phyloP scores from a whole-genome alignment of 1,139 yeast species.

The Saccharomyces hybrid region DNA sequence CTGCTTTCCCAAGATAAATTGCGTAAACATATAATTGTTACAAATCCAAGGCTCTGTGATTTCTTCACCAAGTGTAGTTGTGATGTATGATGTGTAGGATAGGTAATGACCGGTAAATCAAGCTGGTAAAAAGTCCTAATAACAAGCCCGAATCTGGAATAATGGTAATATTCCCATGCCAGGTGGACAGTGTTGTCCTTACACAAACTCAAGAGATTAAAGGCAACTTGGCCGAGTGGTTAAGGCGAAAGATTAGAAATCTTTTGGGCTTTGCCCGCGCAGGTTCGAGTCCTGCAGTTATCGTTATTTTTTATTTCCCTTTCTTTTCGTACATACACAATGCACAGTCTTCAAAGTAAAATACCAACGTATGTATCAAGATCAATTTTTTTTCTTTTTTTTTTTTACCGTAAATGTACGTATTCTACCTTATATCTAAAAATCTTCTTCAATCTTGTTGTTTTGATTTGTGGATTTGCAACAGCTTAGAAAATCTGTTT shows the following conservation, averaged over 20 bases:
- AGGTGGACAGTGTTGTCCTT: too few relatives aligned
- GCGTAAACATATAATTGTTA: too few relatives aligned
- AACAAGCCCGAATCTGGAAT: too few relatives aligned
- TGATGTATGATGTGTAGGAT: too few relatives aligned
- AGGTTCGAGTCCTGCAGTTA: constrained; percentile 36
- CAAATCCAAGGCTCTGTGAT: too few relatives aligned
- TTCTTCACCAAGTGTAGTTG: too few relatives aligned
- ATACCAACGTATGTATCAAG: neutral
- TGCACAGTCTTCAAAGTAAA: neutral
- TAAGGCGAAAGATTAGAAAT: constrained; percentile 49
- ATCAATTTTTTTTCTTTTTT: neutral
- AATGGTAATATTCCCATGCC: too few relatives aligned
- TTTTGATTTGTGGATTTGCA: neutral
- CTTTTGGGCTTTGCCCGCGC: constrained; percentile 42
- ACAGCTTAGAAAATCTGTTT: constrained; percentile 4
- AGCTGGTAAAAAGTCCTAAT: too few relatives aligned
- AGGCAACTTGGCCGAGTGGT: constrained; percentile 49
- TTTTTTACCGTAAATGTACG: neutral
- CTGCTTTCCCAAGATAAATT: too few relatives aligned
- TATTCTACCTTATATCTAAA: neutral
- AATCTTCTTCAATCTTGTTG: neutral
- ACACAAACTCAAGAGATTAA: too few relatives aligned
- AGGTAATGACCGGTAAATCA: too few relatives aligned
- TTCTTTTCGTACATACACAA: neutral
- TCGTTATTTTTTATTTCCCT: constrained; percentile 21